Evolutionary conservation across 768 basidiomycete species (phyloP), one percentile per base, ranked within the genome.

Genomic region (Auricularia sp.): DNA sequence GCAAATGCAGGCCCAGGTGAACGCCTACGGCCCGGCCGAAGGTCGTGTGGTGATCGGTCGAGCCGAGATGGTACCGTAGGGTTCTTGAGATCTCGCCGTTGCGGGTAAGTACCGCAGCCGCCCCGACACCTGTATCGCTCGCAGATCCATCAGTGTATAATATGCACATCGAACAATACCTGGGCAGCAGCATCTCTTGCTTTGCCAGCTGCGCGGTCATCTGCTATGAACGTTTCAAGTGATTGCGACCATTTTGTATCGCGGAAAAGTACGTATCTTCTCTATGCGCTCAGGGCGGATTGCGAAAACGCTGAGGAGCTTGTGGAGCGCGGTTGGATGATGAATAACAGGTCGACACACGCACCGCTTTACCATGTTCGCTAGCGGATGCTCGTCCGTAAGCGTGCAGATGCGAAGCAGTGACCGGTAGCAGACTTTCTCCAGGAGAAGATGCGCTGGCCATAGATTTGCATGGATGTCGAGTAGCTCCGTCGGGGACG

Each of bases 81-180:
- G 58, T 39, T 16, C 44, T 62, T n/a, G 13, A 42, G 14, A 21
- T 13, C 42, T 14, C 14, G 3, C 66, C 72, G 0, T 62, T 56
- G 3, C 39, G 39, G 51, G 66, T 63, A 6, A 74, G 63, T 2
- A 75, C 72, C 29, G 74, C 76, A 13, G 71, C 69, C 5, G 71
- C 75, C 1, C 76, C 75, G 3, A 76, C 69, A 14, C 66, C 65
- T 2, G 72, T 70, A 5, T 72, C 65, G 14, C 69, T 54, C 0
- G 67, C 72, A 13, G 71, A 77, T 3, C 75, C 74, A 51, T 75
- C 75, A 3, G 74, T 69, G 64, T 73, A 76, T 0, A 75, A 66
- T 47, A 0, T 66, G 66, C 8, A 58, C 51, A 0, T 42, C 18
- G n/a, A 11, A 44, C 62, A 7, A 11, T 11, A 67, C 68, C 0